Conservation (phyloP, 2,329 filamentous ascomycete species). For the Exophiala sp. region DNA sequence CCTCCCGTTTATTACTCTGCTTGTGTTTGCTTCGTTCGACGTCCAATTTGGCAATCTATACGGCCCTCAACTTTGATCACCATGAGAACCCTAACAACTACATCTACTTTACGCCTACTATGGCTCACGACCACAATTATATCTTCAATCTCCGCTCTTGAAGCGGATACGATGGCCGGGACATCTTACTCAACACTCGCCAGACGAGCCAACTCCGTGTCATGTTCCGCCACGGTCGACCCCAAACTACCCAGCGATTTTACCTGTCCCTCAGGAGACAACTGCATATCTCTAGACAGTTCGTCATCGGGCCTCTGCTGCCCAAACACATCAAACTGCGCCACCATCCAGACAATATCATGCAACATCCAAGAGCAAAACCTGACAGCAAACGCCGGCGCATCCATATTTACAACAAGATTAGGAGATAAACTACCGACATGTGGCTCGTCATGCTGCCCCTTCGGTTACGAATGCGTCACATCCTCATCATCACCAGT, state of each 20-base stretch:
- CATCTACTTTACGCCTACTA: conserved; percentile 8
- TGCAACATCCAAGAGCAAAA: conserved; percentile 45
- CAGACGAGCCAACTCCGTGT: conserved; percentile 7
- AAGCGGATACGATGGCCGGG: background rate
- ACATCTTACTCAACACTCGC: conserved; percentile 5
- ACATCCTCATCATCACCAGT: conserved; percentile 5
- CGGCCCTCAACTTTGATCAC: background rate
- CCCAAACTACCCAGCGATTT: conserved; percentile 40
- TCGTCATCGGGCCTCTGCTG: conserved; percentile 46
- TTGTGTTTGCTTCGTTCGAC: conserved; percentile 1
- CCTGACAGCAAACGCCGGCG: conserved; percentile 36
- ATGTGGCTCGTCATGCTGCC: conserved; percentile 44
- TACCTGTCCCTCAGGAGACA: conserved; percentile 41
- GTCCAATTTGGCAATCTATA: conserved; percentile 6
- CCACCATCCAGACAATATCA: conserved; percentile 40
- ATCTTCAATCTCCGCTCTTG: conserved; percentile 13
- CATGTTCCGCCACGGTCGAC: conserved; percentile 35
- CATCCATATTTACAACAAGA: conserved; percentile 41
- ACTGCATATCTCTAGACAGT: conserved; percentile 42
- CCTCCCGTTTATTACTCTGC: background rate
- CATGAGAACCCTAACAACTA: conserved; percentile 8
- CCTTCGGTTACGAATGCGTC: conserved; percentile 46
- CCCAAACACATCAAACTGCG: conserved; percentile 40
- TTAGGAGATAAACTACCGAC: conserved; percentile 39
- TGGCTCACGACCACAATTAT: conserved; percentile 4